phyloP scores from a whole-genome alignment of 1,284 basidiomycete genomes.

The Tylopilus orsonianus region DNA sequence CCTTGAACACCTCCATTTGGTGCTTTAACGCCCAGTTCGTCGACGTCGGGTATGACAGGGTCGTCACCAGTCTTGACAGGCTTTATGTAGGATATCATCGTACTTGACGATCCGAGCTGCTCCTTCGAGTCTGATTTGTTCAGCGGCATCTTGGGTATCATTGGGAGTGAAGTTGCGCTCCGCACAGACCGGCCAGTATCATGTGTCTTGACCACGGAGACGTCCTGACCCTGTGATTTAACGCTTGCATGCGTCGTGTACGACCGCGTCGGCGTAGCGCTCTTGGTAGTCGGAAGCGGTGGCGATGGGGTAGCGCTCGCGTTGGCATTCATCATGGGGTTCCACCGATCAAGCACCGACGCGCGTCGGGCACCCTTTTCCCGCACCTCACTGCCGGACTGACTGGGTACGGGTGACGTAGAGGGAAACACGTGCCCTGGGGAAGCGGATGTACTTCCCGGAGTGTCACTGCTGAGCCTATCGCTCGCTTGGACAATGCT shows the following conservation, averaged over 20 bases:
- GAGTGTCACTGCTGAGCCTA: slow-evolving; percentile 42
- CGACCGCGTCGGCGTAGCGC: slow-evolving; percentile 25
- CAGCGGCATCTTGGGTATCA: slow-evolving; percentile 29
- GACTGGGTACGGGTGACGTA: slow-evolving; percentile 36
- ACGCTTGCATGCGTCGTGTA: slow-evolving; percentile 8
- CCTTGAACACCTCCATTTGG: slow-evolving; percentile 30
- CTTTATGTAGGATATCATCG: slow-evolving; percentile 53
- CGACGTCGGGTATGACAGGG: slow-evolving; percentile 40
- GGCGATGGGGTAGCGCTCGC: slow-evolving; percentile 31
- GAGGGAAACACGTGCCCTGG: slow-evolving; percentile 28
- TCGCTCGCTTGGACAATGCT: slow-evolving; percentile 71
- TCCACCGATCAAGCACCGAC: slow-evolving; percentile 72
- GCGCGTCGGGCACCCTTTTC: slow-evolving; percentile 41
- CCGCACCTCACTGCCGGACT: slow-evolving; percentile 28
- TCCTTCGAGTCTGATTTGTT: slow-evolving; percentile 26
- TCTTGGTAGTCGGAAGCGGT: slow-evolving; percentile 39
- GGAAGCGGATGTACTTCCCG: slow-evolving; percentile 22
- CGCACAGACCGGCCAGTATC: slow-evolving; percentile 34
- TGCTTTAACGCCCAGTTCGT: slow-evolving; percentile 59
- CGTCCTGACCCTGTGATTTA: slow-evolving; percentile 26
- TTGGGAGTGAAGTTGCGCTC: slow-evolving; percentile 26
- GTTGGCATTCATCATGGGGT: slow-evolving; percentile 32
- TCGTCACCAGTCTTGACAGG: slow-evolving; percentile 50
- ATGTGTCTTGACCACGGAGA: slow-evolving; percentile 22
- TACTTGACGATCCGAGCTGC: slow-evolving; percentile 47